These are phyloP conservation scores for Sporisorium graminicola DNA, from an alignment of 1,284 basidiomycete species.

Conservation along the genomic window DNA sequence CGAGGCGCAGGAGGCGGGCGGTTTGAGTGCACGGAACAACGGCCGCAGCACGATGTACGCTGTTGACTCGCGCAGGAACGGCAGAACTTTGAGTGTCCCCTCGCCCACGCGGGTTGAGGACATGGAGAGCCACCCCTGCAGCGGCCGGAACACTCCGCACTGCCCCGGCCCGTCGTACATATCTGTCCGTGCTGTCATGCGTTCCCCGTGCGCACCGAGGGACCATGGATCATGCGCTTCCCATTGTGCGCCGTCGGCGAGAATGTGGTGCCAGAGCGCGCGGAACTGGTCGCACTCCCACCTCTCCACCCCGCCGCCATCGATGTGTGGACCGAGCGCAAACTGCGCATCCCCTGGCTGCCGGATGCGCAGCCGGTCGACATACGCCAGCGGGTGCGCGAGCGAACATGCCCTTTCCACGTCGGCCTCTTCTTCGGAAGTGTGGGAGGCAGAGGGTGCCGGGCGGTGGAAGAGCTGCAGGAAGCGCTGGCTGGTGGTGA, in stretches of 20 bases:
- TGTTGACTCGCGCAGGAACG: constrained; percentile 79
- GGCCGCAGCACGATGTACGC: constrained; percentile 82
- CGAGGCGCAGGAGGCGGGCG: background rate
- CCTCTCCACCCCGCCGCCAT: constrained; percentile 80
- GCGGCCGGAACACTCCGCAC: constrained; percentile 81
- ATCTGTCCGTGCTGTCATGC: constrained; percentile 51
- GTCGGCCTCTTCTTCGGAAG: too few species aligned
- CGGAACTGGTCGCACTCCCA: constrained; percentile 81
- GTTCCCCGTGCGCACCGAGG: constrained; percentile 34
- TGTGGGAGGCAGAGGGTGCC: constrained; percentile 5
- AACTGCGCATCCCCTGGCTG: constrained; percentile 80
- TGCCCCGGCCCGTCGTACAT: constrained; percentile 71
- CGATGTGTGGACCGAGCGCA: constrained; percentile 80
- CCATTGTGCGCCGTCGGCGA: constrained; percentile 73
- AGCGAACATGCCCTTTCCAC: constrained; percentile 73
- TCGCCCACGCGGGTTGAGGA: constrained; percentile 76
- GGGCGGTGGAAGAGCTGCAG: constrained; percentile 54
- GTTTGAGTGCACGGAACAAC: constrained; percentile 76
- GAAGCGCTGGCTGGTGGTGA: constrained; percentile 40
- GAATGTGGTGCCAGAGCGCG: constrained; percentile 75
- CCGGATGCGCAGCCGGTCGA: constrained; percentile 81
- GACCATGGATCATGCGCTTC: constrained; percentile 73
- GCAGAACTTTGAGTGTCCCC: constrained; percentile 83
- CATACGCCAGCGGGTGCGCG: constrained; percentile 78
- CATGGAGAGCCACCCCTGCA: constrained; percentile 80